phyloP scores from a whole-genome alignment of 495 filamentous ascomycete genomes.

The Trichoderma gamsii region DNA sequence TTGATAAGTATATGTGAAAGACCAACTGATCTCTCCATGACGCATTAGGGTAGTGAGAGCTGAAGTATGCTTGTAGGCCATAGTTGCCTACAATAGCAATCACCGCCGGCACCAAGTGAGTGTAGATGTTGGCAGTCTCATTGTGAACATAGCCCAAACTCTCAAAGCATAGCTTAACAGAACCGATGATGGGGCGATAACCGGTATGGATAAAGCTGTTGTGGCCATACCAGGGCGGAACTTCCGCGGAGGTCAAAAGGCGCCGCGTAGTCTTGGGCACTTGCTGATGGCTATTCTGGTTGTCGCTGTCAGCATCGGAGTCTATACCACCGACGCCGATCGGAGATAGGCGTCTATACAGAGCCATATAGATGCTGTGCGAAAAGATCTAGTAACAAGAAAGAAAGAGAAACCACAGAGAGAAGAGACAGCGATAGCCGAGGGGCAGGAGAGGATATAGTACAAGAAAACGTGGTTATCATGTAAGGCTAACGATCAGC shows the following conservation, averaged over 20 bases:
- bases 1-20: conserved; percentile 38
- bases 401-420: not conserved
- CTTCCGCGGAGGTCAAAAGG: conserved; percentile 39
- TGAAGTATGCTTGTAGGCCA: conserved; percentile 20
- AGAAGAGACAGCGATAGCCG: not conserved
- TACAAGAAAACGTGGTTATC: no score
- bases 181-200: conserved; percentile 65
- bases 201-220: conserved; percentile 69
- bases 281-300: not conserved
- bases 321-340: no score
- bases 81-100: conserved; percentile 3
- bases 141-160: conserved; percentile 75
- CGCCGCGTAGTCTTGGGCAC: not conserved
- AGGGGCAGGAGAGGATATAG: not conserved
- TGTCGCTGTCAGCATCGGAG: not conserved
- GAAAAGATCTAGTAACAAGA: not conserved
- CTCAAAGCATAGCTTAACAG: conserved; percentile 55
- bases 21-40: conserved; percentile 31
- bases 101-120: conserved; percentile 54
- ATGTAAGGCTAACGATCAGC: no score
- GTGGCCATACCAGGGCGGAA: conserved; percentile 66
- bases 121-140: conserved; percentile 78
- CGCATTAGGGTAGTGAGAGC: conserved; percentile 27
- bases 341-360: not conserved
- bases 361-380: not conserved